phyloP scores from a whole-genome alignment of 208 protist genomes.

The Strigomonas galati region DNA sequence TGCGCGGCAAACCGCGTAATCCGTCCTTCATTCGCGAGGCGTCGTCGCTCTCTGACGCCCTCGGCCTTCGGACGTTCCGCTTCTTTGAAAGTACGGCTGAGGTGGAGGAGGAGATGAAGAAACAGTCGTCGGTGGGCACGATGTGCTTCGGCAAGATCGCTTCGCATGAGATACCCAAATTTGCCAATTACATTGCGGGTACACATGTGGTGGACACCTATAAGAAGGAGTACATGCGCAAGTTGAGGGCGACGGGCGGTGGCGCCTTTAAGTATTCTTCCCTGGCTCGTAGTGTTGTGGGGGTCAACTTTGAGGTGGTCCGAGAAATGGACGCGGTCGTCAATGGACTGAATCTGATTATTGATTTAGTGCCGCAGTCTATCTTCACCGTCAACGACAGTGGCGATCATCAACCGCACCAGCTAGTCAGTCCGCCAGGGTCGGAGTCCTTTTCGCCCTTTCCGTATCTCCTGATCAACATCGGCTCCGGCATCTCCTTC shows the following conservation, averaged over 20 bases:
- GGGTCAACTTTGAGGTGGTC: conserved; percentile 72
- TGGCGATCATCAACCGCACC: conserved; percentile 60
- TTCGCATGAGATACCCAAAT: conserved; percentile 72
- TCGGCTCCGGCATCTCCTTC: conserved; percentile 97
- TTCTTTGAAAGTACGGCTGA: conserved; percentile 53
- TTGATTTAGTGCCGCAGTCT: conserved; percentile 57
- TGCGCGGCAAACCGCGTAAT: conserved; percentile 3
- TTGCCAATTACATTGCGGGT: conserved; percentile 53
- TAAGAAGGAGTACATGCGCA: conserved; percentile 30
- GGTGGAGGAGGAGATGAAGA: conserved; percentile 27
- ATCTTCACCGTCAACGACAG: conserved; percentile 86
- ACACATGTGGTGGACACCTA: conserved; percentile 36
- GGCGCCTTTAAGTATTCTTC: conserved; percentile 87
- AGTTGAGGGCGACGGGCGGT: conserved; percentile 83
- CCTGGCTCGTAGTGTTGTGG: conserved; percentile 42
- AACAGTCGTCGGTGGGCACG: conserved; percentile 51
- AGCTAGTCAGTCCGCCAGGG: conserved; percentile 37
- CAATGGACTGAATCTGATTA: conserved; percentile 81
- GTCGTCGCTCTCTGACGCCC: conserved; percentile 67
- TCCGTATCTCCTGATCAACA: conserved; percentile 97
- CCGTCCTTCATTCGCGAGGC: conserved; percentile 43
- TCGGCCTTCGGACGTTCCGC: conserved; percentile 51
- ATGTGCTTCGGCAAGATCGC: conserved; percentile 83
- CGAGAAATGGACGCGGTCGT: conserved; percentile 90
- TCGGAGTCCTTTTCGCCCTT: conserved; percentile 56